Evolutionary conservation across 148 eudicot genomes (phyloP).

Genomic region (Heliamphora exappendiculata): DNA sequence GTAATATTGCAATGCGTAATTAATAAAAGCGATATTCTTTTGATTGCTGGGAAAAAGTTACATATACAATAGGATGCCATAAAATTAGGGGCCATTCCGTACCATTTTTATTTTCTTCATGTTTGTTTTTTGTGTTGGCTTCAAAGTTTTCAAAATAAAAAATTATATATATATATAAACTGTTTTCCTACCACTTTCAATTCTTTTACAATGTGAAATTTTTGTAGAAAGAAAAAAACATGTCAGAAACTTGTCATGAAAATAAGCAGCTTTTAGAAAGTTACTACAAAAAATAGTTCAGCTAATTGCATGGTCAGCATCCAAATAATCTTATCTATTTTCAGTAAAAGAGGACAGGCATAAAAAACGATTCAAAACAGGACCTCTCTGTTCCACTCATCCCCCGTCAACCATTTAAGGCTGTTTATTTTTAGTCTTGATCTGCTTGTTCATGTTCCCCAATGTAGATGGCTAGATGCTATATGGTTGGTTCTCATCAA

Average conservation of each 20-base stretch:
- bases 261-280: not conserved
- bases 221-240: not conserved
- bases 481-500: too few species aligned
- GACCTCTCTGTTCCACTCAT: not conserved
- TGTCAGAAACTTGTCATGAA: not conserved
- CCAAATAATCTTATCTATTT: not conserved
- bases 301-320: not conserved
- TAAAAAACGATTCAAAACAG: not conserved
- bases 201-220: not conserved
- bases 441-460: not conserved
- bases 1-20: not conserved
- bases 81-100: not conserved
- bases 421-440: not conserved
- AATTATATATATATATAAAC: not conserved
- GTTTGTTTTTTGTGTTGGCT: not conserved
- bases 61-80: not conserved
- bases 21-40: not conserved
- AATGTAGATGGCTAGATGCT: too few species aligned
- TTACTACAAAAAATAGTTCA: not conserved
- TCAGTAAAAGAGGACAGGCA: not conserved
- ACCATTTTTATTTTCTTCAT: not conserved
- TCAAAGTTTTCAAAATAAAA: not conserved
- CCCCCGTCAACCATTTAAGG: not conserved
- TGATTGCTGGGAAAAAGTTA: not conserved
- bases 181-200: not conserved